These are phyloP conservation scores for Entomortierella beljakovae DNA, from an alignment of 192 early-diverging fungal genomes.

Conservation along the genomic window DNA sequence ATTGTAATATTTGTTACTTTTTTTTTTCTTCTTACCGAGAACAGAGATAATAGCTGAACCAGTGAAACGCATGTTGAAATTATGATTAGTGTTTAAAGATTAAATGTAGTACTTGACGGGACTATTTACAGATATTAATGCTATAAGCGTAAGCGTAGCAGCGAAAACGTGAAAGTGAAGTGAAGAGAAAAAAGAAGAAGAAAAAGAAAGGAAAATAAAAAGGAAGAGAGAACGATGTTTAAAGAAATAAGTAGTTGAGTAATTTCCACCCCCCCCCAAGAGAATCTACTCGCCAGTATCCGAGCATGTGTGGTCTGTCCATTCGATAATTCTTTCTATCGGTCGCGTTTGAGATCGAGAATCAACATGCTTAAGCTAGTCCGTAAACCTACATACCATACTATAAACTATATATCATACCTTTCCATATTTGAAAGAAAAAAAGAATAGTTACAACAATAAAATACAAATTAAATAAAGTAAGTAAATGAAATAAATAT, in stretches of 20 bases:
- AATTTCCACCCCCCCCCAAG: not conserved
- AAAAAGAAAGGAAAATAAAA: slow-evolving; percentile 2
- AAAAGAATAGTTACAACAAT: not conserved
- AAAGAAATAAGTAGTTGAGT: not conserved
- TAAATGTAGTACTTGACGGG: not conserved
- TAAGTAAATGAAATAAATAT: too few relatives aligned
- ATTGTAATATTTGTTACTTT: too few relatives aligned
- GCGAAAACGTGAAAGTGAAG: not conserved
- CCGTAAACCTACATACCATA: not conserved
- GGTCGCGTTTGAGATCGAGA: slow-evolving; percentile 35
- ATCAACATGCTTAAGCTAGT: not conserved
- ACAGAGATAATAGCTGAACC: slow-evolving; percentile 21
- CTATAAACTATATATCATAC: too few relatives aligned
- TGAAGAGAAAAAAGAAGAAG: not conserved
- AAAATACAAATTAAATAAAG: too few relatives aligned
- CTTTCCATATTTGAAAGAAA: not conserved
- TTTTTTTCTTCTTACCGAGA: too few relatives aligned
- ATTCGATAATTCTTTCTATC: not conserved
- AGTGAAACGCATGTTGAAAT: slow-evolving; percentile 16
- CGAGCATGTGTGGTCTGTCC: not conserved
- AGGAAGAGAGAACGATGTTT: not conserved
- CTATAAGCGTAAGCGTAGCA: not conserved
- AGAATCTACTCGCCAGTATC: not conserved
- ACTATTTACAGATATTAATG: not conserved
- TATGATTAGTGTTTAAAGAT: not conserved